Evolutionary conservation across 768 basidiomycete species (phyloP), one percentile per base, ranked within the genome.

Genomic region (Psilocybe cubensis): DNA sequence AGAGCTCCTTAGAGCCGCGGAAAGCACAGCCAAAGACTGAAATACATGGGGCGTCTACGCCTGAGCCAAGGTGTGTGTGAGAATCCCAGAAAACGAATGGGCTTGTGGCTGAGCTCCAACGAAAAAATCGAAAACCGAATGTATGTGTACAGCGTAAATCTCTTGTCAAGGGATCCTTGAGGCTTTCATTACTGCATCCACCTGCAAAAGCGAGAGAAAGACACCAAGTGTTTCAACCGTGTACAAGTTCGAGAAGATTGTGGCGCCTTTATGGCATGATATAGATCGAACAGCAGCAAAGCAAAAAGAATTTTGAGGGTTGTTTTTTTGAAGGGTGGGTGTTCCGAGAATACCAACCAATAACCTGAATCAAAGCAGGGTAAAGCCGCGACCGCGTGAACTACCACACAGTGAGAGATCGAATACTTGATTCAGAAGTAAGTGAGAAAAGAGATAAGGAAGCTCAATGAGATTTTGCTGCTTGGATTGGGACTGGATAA

Each of bases 1-100:
- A 52, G 14, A 56, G 62, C 44, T 23, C 52, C 58, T 56, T 57
- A 63, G 46, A 44, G 10, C 62, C 58, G 59, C 49, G 53, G 51
- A 52, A 48, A 42, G n/a, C 29, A 35, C 17, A 42, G 20, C 18
- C n/a, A 20, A 21, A 8, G 35, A 38, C 31, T 33, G 35, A 17
- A 38, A 38, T 38, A 46, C 52, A 41, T 48, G 53, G 20, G 28
- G 31, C 31, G 41, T 50, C 45, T 8, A 7, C 17, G 27, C 44
- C 18, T 29, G 9, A 29, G 29, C 38, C 38, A 43, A 43, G 24
- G 44, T 21, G 38, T 42, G 48, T 43, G 48, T 50, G 48, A 40
- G 47, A 43, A 41, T 18, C 21, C 21, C 18, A 20, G 6, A 18
- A 29, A 25, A 14, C 46, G 27, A 48, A 48, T 27, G 46, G 46